Base-by-base conservation (phyloP, 192 early-diverging fungal species). In the Backusella macrospora region DNA sequence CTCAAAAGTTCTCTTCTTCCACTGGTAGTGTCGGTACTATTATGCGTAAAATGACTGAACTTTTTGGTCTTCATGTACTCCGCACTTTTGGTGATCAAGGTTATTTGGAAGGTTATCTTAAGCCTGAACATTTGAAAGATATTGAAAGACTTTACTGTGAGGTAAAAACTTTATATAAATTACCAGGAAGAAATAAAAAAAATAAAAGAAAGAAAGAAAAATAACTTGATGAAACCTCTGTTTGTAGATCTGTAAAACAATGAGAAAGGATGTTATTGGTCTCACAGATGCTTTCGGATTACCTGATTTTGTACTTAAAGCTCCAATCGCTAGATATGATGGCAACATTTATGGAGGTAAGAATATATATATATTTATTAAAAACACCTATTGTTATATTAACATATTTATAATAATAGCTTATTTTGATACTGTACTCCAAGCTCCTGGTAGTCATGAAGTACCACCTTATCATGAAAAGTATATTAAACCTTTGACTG, bases 241-340 rank as follows among this genome's bases (percentile, higher is more conserved):
- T 43, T 59, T 26, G 12, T 59, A 59, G 52, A 59, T 48, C 37
- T 70, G 68, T 34, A 76, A 76, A 65, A 14, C 52, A 9, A 44
- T 85, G n/a, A 78, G 88, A 48, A 72, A 77, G 62, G 77, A 88
- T 71, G 83, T 80, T 6, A 81, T 89, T 43, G 81, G 85, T 14
- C 70, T 89, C 4, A 80, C 83, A 3, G 88, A 89, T 69, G 82
- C 81, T n/a, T 89, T 83, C 77, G 82, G 77, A 21, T 78, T 81
- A 40, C 85, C 88, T 44, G 88, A 89, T 62, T 89, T 81, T 77
- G 62, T 89, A 7, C 14, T 87, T 62, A 86, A 89, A 78, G 85
- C 86, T 10, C 88, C 88, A 43, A 84, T 89, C 68, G 88, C 83
- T 52, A 86, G 74, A 62, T 85, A 83, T 49, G 88, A 89, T 71